A percentile compares a stretch with the other conserved stretches of the same genome.
Conservation (phyloP, 495 filamentous ascomycete genomes). For the Pseudevernia furfuracea region DNA sequence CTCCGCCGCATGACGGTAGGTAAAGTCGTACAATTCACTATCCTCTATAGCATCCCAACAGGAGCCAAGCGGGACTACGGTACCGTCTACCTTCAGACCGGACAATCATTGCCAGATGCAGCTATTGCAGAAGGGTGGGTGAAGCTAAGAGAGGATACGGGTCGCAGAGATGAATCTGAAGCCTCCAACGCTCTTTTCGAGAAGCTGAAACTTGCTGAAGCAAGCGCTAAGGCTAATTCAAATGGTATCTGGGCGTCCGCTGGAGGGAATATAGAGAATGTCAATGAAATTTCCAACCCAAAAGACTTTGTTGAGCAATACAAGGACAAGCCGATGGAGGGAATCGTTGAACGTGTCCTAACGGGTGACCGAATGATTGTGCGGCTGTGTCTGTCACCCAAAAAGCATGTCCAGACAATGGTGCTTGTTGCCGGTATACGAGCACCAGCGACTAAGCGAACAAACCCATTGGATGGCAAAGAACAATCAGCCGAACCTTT, state of each 20-base stretch:
- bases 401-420: slow-evolving; percentile 75
- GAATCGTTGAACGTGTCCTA: slow-evolving; percentile 79
- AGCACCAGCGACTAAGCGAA: slow-evolving; percentile 75
- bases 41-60: slow-evolving; percentile 75
- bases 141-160: slow-evolving; percentile 86
- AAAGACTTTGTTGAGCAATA: slow-evolving; percentile 64
- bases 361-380: slow-evolving; percentile 82
- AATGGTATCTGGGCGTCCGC: slow-evolving; percentile 68
- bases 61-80: slow-evolving; percentile 82
- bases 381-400: slow-evolving; percentile 67
- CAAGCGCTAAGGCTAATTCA: slow-evolving; percentile 64
- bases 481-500: slow-evolving; percentile 79
- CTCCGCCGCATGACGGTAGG: slow-evolving; percentile 76
- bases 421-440: slow-evolving; percentile 85
- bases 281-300: slow-evolving; percentile 67
- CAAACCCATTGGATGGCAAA: slow-evolving; percentile 63
- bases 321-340: slow-evolving; percentile 71
- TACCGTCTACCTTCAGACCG: slow-evolving; percentile 60
- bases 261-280: slow-evolving; percentile 58
- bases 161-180: slow-evolving; percentile 74
- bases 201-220: slow-evolving; percentile 67
- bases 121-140: slow-evolving; percentile 79
- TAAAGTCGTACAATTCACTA: slow-evolving; percentile 74
- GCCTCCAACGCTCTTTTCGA: slow-evolving; percentile 63
- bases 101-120: slow-evolving; percentile 68